These are phyloP conservation scores for Apiotrichum porosum DNA, from an alignment of 1,284 basidiomycete genomes.

Conservation along the genomic window DNA sequence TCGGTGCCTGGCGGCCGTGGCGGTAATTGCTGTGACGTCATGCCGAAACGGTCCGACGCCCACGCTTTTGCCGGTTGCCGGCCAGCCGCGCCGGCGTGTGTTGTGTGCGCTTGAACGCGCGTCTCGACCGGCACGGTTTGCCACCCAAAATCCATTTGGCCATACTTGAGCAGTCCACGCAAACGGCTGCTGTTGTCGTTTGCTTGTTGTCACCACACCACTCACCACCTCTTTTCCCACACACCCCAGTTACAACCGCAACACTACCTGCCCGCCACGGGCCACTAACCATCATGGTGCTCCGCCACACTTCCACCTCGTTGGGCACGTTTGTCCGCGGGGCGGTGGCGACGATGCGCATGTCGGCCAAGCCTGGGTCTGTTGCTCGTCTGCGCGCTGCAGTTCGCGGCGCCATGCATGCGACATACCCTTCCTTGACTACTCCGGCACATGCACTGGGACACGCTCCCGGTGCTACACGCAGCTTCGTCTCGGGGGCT, in stretches of 20 bases:
- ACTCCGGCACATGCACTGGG: conserved; percentile 4
- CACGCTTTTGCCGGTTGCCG: too few relatives aligned
- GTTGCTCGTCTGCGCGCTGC: neutral
- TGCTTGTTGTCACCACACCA: neutral
- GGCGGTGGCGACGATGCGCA: conserved; percentile 7
- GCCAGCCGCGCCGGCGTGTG: too few relatives aligned
- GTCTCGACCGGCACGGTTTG: too few relatives aligned
- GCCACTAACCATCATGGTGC: conserved; percentile 2
- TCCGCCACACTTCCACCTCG: conserved; percentile 10
- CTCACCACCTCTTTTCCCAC: too few relatives aligned
- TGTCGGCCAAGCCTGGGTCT: neutral
- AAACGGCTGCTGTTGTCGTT: too few relatives aligned
- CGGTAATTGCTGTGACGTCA: too few relatives aligned
- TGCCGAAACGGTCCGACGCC: too few relatives aligned
- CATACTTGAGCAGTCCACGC: too few relatives aligned
- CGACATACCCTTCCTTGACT: conserved; percentile 14
- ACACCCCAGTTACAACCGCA: too few relatives aligned
- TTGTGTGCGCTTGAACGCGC: too few relatives aligned
- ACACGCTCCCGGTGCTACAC: conserved; percentile 12
- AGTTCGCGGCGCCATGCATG: conserved; percentile 12
- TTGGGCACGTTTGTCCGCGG: conserved; percentile 3
- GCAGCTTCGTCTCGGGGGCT: conserved; percentile 6
- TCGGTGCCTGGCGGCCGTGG: too few relatives aligned
- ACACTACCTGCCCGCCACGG: neutral
- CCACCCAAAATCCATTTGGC: too few relatives aligned